Evolutionary conservation across 2,329 filamentous ascomycete species (phyloP).

Genomic region (Ophiostoma australiae): DNA sequence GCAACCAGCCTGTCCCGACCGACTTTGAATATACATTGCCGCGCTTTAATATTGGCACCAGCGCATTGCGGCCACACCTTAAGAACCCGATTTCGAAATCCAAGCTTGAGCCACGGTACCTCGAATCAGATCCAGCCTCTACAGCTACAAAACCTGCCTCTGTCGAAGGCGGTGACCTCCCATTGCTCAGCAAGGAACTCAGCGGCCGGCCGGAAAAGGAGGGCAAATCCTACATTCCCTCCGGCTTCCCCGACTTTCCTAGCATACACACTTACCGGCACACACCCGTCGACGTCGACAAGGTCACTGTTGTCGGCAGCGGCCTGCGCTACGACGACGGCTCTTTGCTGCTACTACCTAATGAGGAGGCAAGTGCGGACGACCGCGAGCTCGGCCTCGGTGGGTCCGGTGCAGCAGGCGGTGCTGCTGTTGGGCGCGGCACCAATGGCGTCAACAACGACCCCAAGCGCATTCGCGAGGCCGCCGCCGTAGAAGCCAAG

Average conservation of each 20-base stretch:
- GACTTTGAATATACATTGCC: slow-evolving; percentile 54
- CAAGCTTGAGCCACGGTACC: slow-evolving; percentile 24
- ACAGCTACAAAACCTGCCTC: not conserved
- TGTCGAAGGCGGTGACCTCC: slow-evolving; percentile 34
- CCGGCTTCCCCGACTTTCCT: slow-evolving; percentile 56
- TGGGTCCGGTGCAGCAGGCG: not conserved
- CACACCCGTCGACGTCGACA: slow-evolving; percentile 45
- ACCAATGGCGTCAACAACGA: slow-evolving; percentile 33
- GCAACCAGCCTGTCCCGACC: slow-evolving; percentile 49
- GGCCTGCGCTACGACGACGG: slow-evolving; percentile 32
- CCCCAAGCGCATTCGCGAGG: slow-evolving; percentile 54
- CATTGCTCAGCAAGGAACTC: slow-evolving; percentile 50
- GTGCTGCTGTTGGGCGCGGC: not conserved
- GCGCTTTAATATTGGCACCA: slow-evolving; percentile 48
- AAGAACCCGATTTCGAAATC: slow-evolving; percentile 46
- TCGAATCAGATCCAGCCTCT: not conserved
- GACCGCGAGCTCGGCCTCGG: slow-evolving; percentile 18
- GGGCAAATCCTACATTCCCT: slow-evolving; percentile 52
- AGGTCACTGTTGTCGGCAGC: slow-evolving; percentile 32
- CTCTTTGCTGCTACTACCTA: slow-evolving; percentile 25
- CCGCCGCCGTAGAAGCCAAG: slow-evolving; percentile 55
- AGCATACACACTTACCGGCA: slow-evolving; percentile 61
- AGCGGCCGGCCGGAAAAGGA: slow-evolving; percentile 56
- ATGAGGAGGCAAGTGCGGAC: slow-evolving; percentile 34
- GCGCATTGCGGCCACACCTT: slow-evolving; percentile 52